These are phyloP conservation scores for Paxillus rubicundulus DNA, from an alignment of 768 basidiomycete genomes.

Conservation along the genomic window DNA sequence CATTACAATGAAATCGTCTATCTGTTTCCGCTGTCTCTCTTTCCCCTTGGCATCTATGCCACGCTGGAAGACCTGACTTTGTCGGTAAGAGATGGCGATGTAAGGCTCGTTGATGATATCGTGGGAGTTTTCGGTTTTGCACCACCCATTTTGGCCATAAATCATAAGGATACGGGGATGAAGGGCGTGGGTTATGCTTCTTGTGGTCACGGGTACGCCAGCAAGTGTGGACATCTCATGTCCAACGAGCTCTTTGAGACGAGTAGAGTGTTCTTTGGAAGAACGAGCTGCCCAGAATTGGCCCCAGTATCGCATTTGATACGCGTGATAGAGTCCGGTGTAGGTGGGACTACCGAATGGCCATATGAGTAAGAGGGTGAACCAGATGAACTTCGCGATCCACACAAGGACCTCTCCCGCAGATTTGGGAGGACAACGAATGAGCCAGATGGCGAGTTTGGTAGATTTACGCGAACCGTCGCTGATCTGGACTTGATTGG, in stretches of 20 bases:
- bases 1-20: no score
- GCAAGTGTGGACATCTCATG: constrained; percentile 5
- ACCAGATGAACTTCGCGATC: constrained; percentile 6
- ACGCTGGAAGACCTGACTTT: constrained; percentile 6
- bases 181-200: constrained; percentile 9
- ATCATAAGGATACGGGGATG: constrained; percentile 13
- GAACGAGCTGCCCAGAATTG: constrained; percentile 24
- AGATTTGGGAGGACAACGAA: constrained; percentile 1
- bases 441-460: constrained; percentile 17
- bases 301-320: constrained; percentile 9
- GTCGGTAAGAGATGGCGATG: constrained; percentile 17
- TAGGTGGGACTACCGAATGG: constrained; percentile 2
- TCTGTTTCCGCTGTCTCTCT: constrained; percentile 1
- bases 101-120: constrained; percentile 8
- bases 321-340: constrained; percentile 3
- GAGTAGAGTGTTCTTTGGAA: constrained; percentile 13
- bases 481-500: constrained; percentile 4
- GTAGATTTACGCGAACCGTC: background rate
- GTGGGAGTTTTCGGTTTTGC: background rate
- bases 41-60: constrained; percentile 4
- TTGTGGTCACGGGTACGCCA: background rate
- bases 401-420: constrained; percentile 1
- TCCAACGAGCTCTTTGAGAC: background rate
- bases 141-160: constrained; percentile 4
- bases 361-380: constrained; percentile 11